phyloP scores from a whole-genome alignment of 306 rosid species.

The Sechiopsis laciniata region DNA sequence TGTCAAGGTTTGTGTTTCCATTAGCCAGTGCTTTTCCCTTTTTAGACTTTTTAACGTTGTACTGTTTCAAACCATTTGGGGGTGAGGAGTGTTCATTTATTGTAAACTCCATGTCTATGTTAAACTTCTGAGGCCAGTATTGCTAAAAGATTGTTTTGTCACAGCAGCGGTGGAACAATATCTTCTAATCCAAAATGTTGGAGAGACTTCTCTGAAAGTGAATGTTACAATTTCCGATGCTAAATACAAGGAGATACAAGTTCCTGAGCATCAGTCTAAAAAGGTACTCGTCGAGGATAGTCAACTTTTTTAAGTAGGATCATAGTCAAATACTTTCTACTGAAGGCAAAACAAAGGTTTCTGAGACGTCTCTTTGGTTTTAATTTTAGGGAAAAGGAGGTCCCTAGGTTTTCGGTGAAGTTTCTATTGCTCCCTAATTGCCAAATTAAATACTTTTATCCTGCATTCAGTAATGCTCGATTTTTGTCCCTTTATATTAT shows the following conservation, averaged over 20 bases:
- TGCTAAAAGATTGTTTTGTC: too few relatives aligned
- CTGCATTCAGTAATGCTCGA: too few relatives aligned
- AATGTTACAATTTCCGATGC: slow-evolving; percentile 17
- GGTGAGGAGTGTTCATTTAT: not conserved
- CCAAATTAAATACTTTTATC: too few relatives aligned
- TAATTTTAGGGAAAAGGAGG: too few relatives aligned
- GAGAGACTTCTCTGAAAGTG: slow-evolving; percentile 22
- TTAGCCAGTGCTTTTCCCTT: not conserved
- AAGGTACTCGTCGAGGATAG: slow-evolving; percentile 20
- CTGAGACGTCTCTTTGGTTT: not conserved
- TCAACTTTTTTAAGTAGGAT: not conserved
- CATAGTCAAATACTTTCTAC: not conserved
- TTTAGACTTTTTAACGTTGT: not conserved
- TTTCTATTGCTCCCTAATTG: too few relatives aligned
- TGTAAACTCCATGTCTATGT: not conserved
- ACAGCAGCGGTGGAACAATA: slow-evolving; percentile 9
- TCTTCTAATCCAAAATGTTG: slow-evolving; percentile 28
- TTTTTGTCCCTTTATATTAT: too few relatives aligned
- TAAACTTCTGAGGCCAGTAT: not conserved
- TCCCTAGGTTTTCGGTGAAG: too few relatives aligned
- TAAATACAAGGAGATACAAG: slow-evolving; percentile 11
- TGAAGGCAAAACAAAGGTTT: not conserved
- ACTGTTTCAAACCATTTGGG: not conserved
- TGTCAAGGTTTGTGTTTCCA: not conserved
- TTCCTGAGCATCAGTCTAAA: slow-evolving; percentile 12